These are phyloP conservation scores for Casuarina glauca DNA, from an alignment of 306 rosid genomes.

Conservation along the genomic window DNA sequence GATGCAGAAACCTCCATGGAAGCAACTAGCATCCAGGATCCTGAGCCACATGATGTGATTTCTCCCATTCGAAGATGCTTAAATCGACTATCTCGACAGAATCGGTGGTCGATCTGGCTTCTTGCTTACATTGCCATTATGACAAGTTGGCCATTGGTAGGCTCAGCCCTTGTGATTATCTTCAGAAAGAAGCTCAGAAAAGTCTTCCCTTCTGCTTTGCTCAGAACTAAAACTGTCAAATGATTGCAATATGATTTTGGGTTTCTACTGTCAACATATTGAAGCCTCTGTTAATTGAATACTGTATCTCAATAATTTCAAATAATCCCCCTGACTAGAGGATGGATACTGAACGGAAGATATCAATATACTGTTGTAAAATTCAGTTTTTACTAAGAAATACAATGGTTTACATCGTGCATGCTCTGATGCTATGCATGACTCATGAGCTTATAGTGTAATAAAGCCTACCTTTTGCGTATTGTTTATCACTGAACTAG, in stretches of 20 bases:
- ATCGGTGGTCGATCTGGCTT: conserved; percentile 66
- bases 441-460: too few species aligned
- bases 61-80: conserved; percentile 51
- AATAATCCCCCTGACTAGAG: background rate
- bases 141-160: conserved; percentile 86
- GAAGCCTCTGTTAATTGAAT: background rate
- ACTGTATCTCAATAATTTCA: background rate
- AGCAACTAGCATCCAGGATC: conserved; percentile 21
- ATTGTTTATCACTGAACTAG: too few species aligned
- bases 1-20: conserved; percentile 22
- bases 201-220: conserved; percentile 46
- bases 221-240: conserved; percentile 29
- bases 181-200: conserved; percentile 57
- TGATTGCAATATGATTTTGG: background rate
- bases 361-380: background rate
- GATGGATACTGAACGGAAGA: background rate
- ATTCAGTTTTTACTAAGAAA: background rate
- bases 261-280: background rate
- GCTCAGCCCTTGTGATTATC: conserved; percentile 59
- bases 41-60: conserved; percentile 32
- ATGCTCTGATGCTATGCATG: too few species aligned
- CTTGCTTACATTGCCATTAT: conserved; percentile 70
- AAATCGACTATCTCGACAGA: conserved; percentile 50
- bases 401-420: too few species aligned
- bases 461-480: too few species aligned